phyloP scores from a whole-genome alignment of 306 rosid species.

The Prosopis cineraria region DNA sequence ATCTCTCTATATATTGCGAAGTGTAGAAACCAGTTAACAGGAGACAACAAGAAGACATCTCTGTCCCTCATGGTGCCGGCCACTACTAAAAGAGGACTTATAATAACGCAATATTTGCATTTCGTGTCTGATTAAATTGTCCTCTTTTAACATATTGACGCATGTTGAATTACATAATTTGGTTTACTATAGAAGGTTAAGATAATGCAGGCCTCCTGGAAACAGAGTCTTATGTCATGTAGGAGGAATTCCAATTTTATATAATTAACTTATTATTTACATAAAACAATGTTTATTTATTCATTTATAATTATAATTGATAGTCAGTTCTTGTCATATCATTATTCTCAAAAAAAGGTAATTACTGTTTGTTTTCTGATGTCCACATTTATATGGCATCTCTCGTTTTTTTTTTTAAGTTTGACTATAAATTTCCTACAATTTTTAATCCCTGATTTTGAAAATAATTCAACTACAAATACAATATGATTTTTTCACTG shows the following conservation, averaged over 20 bases:
- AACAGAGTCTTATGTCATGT: constrained; percentile 28
- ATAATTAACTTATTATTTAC: too few relatives aligned
- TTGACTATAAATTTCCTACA: neutral
- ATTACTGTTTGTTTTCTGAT: neutral
- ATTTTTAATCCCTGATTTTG: neutral
- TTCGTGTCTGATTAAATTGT: neutral
- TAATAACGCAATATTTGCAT: constrained; percentile 27
- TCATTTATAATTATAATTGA: too few relatives aligned
- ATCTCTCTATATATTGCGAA: constrained; percentile 17
- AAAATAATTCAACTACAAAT: neutral
- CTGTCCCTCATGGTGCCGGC: constrained; percentile 69
- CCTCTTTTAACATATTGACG: neutral
- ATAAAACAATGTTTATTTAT: too few relatives aligned
- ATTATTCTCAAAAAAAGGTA: neutral
- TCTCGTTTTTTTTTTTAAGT: neutral
- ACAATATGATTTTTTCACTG: neutral
- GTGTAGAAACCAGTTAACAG: constrained; percentile 24
- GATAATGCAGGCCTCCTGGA: constrained; percentile 48
- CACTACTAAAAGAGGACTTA: constrained; percentile 21
- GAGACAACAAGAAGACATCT: constrained; percentile 47
- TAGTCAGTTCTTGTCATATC: neutral
- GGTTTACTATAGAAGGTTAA: neutral
- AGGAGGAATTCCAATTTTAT: neutral
- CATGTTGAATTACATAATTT: neutral
- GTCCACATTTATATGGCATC: neutral